These are phyloP conservation scores for Russula emetica DNA, from an alignment of 768 basidiomycete genomes.

Conservation along the genomic window DNA sequence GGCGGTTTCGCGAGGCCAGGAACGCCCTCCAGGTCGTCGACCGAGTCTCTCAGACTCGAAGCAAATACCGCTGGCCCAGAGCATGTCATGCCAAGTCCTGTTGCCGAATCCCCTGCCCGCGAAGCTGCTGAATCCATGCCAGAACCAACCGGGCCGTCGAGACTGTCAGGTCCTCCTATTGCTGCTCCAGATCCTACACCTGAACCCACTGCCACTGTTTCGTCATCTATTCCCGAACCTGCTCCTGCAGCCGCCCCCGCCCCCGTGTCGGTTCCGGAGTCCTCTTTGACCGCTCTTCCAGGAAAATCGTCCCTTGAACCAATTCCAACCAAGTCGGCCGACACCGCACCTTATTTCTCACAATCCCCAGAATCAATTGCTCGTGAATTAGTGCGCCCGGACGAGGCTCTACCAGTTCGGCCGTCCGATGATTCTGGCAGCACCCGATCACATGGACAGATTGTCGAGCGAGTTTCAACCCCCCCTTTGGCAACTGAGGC, in stretches of 20 bases:
- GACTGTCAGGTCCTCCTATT: conserved; percentile 27
- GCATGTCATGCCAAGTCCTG: conserved; percentile 51
- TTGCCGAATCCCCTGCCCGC: conserved; percentile 63
- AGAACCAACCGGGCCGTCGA: conserved; percentile 30
- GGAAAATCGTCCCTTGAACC: not conserved
- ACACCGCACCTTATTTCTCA: conserved; percentile 21
- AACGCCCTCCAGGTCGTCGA: conserved; percentile 23
- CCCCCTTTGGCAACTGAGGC: conserved; percentile 2
- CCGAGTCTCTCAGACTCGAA: conserved; percentile 35
- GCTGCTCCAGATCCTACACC: conserved; percentile 14
- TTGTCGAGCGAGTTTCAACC: conserved; percentile 9
- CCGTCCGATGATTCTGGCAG: conserved; percentile 22
- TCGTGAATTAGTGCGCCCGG: conserved; percentile 17
- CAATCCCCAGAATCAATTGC: conserved; percentile 28
- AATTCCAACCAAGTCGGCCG: conserved; percentile 7
- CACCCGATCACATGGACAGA: conserved; percentile 21
- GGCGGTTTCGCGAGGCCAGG: conserved; percentile 18
- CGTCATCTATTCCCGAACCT: conserved; percentile 2
- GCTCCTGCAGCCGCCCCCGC: not conserved
- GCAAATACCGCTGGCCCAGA: conserved; percentile 33
- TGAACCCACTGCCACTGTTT: conserved; percentile 6
- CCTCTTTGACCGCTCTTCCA: not conserved
- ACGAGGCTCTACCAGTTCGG: conserved; percentile 27
- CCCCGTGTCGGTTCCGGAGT: not conserved
- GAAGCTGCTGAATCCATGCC: conserved; percentile 43